Evolutionary conservation across 257 asterid species (phyloP).

Genomic region (Penstemon eatonii): DNA sequence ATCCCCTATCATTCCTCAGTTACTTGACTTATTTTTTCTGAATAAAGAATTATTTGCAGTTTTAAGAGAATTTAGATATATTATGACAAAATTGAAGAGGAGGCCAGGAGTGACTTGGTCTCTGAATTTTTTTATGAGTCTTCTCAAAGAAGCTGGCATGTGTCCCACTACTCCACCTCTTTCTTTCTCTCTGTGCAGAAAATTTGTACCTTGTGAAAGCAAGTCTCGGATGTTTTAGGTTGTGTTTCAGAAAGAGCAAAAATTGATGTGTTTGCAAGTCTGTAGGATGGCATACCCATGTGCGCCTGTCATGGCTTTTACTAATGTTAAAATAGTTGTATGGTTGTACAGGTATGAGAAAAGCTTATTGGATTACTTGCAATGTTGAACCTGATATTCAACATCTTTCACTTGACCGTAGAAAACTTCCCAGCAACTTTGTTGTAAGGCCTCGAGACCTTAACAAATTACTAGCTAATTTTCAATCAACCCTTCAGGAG

Average conservation of each 20-base stretch:
- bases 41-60: background rate
- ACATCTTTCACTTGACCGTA: conserved; percentile 82
- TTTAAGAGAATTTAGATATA: conserved; percentile 5
- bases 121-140: background rate
- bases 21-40: background rate
- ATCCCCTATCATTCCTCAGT: conserved; percentile 8
- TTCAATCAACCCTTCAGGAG: conserved; percentile 90
- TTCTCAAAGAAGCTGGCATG: background rate
- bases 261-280: no score
- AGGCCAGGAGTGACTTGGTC: background rate
- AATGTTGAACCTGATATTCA: conserved; percentile 86
- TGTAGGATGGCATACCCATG: no score
- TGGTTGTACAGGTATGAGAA: conserved; percentile 70
- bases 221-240: no score
- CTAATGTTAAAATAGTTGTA: conserved; percentile 12
- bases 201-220: no score
- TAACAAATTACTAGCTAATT: conserved; percentile 73
- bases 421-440: conserved; percentile 85
- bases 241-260: no score
- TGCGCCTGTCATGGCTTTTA: background rate
- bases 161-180: background rate
- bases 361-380: conserved; percentile 88
- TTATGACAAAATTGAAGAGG: background rate
- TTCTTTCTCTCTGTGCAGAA: background rate
- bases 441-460: conserved; percentile 91